Conservation (phyloP, 768 basidiomycete genomes). For the Gyrodon lividus region DNA sequence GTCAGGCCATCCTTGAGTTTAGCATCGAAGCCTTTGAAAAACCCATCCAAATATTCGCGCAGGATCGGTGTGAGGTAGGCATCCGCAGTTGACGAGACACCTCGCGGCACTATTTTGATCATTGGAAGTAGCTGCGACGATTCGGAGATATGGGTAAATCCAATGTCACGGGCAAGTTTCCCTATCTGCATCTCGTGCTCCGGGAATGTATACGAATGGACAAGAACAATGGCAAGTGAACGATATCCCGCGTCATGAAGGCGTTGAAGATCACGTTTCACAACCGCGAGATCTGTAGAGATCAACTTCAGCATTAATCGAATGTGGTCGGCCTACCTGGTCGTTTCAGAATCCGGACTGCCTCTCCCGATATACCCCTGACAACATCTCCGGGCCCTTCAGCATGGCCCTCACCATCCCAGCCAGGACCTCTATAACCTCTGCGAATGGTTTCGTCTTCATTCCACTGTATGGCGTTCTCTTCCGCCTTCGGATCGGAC, state of each 20-base stretch:
- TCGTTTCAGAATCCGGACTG: constrained; percentile 75
- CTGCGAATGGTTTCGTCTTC: constrained; percentile 63
- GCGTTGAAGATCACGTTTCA: constrained; percentile 61
- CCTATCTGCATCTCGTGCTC: constrained; percentile 80
- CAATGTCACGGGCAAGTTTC: constrained; percentile 68
- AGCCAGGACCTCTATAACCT: constrained; percentile 75
- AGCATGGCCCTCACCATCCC: constrained; percentile 67
- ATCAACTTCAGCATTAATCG: background rate
- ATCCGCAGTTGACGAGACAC: constrained; percentile 89
- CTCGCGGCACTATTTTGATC: constrained; percentile 95
- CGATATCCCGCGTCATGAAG: constrained; percentile 83
- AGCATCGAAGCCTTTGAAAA: constrained; percentile 84
- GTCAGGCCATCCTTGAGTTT: constrained; percentile 61
- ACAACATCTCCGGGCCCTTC: constrained; percentile 83
- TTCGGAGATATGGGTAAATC: constrained; percentile 89
- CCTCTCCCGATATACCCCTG: constrained; percentile 82
- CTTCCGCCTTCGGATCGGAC: constrained; percentile 79
- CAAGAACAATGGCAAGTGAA: constrained; percentile 84
- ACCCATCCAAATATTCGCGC: constrained; percentile 81
- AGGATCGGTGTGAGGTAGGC: constrained; percentile 94
- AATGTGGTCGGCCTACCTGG: constrained; percentile 44
- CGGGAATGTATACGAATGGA: constrained; percentile 91
- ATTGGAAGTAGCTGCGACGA: constrained; percentile 86
- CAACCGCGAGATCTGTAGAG: constrained; percentile 45
- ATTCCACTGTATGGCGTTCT: constrained; percentile 75